These are phyloP conservation scores for Pulicaria dysenterica DNA, from an alignment of 129 eudicot genomes.

Conservation along the genomic window DNA sequence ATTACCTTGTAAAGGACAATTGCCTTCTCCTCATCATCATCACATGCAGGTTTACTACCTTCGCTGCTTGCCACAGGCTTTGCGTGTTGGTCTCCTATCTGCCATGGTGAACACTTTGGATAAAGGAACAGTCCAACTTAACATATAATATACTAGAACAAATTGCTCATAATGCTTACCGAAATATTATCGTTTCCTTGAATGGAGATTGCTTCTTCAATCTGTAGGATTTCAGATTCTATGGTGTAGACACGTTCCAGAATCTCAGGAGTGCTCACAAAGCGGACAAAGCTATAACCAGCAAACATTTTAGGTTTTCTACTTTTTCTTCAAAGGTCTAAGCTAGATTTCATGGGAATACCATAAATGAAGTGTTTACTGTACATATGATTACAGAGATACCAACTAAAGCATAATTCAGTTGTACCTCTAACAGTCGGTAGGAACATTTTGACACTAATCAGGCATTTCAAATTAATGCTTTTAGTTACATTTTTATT, in stretches of 20 bases:
- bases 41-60: constrained; percentile 60
- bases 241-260: constrained; percentile 90
- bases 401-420: too few relatives aligned
- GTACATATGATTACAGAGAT: too few relatives aligned
- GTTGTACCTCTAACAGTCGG: too few relatives aligned
- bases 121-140: neutral
- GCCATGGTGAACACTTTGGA: constrained; percentile 25
- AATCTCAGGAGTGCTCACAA: constrained; percentile 96
- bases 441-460: too few relatives aligned
- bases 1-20: constrained; percentile 86
- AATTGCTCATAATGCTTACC: constrained; percentile 11
- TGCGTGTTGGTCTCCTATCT: constrained; percentile 59
- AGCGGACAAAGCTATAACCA: constrained; percentile 83
- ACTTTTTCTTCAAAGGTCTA: too few relatives aligned
- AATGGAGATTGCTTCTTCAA: constrained; percentile 70
- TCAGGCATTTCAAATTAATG: too few relatives aligned
- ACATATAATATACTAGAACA: constrained; percentile 6
- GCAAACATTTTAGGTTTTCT: constrained; percentile 19
- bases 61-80: constrained; percentile 50
- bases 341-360: too few relatives aligned
- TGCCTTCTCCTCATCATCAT: constrained; percentile 69
- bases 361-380: too few relatives aligned
- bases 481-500: too few relatives aligned
- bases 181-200: constrained; percentile 58
- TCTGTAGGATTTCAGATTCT: constrained; percentile 89